These are phyloP conservation scores for Colletotrichum coccodes DNA, from an alignment of 2,329 filamentous ascomycete species.

Conservation along the genomic window DNA sequence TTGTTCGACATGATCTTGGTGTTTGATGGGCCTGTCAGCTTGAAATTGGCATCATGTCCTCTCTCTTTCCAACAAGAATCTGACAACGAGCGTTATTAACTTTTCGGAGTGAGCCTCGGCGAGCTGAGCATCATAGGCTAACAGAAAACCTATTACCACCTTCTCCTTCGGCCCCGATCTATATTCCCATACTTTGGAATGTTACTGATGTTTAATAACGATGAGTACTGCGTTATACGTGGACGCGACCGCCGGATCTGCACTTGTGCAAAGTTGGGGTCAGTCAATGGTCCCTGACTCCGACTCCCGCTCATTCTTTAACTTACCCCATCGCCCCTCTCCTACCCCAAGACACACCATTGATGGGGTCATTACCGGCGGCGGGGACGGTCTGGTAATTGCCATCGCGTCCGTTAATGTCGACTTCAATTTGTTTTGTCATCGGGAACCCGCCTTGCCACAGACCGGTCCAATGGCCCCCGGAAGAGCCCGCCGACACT, in stretches of 20 bases:
- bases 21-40: too few species aligned
- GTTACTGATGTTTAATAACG: too few species aligned
- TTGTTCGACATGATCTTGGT: too few species aligned
- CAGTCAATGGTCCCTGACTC: background rate
- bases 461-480: background rate
- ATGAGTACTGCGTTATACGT: too few species aligned
- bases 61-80: too few species aligned
- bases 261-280: constrained; percentile 6
- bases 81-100: background rate
- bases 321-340: constrained; percentile 12
- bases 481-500: background rate
- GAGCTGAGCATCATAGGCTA: background rate
- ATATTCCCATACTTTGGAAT: too few species aligned
- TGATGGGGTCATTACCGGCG: background rate
- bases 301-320: background rate
- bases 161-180: too few species aligned
- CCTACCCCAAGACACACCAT: constrained; percentile 1
- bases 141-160: too few species aligned
- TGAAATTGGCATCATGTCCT: too few species aligned
- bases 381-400: background rate
- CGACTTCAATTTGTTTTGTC: constrained; percentile 27
- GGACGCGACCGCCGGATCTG: too few species aligned
- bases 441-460: constrained; percentile 14
- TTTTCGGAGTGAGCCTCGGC: background rate
- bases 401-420: constrained; percentile 2